phyloP scores from a whole-genome alignment of 176 grass and related monocot species.

The Oropetium thomaeum region DNA sequence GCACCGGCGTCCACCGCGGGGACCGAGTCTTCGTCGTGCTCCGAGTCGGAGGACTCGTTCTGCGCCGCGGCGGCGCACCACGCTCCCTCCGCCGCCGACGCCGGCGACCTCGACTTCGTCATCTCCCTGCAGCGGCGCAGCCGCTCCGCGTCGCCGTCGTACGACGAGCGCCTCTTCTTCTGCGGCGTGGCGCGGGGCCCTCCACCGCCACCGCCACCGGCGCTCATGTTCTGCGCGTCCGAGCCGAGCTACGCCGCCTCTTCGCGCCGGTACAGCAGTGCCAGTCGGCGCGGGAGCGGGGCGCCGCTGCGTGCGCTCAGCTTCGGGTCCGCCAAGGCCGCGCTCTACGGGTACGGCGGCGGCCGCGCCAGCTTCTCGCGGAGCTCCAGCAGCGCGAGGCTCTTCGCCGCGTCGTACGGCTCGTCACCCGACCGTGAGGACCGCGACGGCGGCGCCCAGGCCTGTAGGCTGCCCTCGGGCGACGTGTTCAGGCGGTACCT shows the following conservation, averaged over 20 bases:
- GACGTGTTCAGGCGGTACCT: slow-evolving; percentile 65
- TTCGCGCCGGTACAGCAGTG: slow-evolving; percentile 21
- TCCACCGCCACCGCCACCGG: background rate
- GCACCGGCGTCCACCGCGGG: slow-evolving; percentile 39
- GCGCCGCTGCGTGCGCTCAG: slow-evolving; percentile 54
- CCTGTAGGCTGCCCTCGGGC: slow-evolving; percentile 2
- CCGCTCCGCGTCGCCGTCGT: slow-evolving; percentile 35
- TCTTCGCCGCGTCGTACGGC: slow-evolving; percentile 31
- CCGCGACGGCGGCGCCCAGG: slow-evolving; percentile 12
- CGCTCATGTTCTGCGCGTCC: slow-evolving; percentile 28
- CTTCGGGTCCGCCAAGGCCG: slow-evolving; percentile 59
- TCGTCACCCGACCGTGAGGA: slow-evolving; percentile 36
- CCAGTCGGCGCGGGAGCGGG: slow-evolving; percentile 10
- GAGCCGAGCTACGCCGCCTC: slow-evolving; percentile 22
- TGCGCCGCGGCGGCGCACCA: no score
- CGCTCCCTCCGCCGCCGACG: background rate
- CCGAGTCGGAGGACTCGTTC: slow-evolving; percentile 44
- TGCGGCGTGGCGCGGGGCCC: background rate
- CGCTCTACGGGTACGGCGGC: slow-evolving; percentile 56
- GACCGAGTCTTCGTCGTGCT: slow-evolving; percentile 25
- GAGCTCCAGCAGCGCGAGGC: slow-evolving; percentile 37
- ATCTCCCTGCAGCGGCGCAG: slow-evolving; percentile 44
- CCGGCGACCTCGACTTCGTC: slow-evolving; percentile 43
- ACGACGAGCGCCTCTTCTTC: slow-evolving; percentile 57
- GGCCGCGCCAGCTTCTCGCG: slow-evolving; percentile 57